Evolutionary conservation across 2,329 filamentous ascomycete species (phyloP), one percentile per base, ranked within the genome.

Genomic region (Fusarium succisae): DNA sequence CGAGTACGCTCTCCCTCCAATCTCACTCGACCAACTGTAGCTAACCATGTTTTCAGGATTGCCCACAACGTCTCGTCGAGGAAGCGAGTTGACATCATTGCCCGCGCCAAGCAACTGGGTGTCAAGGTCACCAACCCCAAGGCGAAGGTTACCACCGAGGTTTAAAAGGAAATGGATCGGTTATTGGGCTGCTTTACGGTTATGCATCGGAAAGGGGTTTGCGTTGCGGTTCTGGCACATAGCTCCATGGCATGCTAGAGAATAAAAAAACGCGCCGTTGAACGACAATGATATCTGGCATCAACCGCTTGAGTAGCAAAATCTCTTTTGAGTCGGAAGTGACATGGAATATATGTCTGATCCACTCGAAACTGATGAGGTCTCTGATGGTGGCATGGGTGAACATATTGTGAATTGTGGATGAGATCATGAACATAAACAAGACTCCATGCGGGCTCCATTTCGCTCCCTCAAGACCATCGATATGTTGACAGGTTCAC

Each of bases 51-150:
- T n/a, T 39, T 53, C 80, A 98, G 95, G 91, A 99, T 99, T 86
- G 94, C 93, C 85, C 94, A 97, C 91, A 93, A 94, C 86, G 96
- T 99, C 86, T 99, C 96, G 76, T 97, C 96, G 84, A 91, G 96
- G 88, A 99, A 99, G 94, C 92, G 96, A 87, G 92, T 99, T 87
- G 95, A 98, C 83, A 99, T 99, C 88, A 92, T 99, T 83, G 91
- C 94, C 84, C 94, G 96, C 86, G 96, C 96, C 79, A 98, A 98
- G 94, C 93, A 97, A 88, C 89, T 99, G 84, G 94, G 95, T 84
- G 96, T 99, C 86, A 99, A 99, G 94, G 96, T 99, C 86, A 99
- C 96, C 85, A 99, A 99, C 91, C 87, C 94, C 88, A 98, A 98
- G 94, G 96, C 95, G 84, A 97, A 96, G 91, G 93, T 99, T 86